Base-by-base conservation (phyloP, 768 basidiomycete species). In the Rubroboletus satanas region DNA sequence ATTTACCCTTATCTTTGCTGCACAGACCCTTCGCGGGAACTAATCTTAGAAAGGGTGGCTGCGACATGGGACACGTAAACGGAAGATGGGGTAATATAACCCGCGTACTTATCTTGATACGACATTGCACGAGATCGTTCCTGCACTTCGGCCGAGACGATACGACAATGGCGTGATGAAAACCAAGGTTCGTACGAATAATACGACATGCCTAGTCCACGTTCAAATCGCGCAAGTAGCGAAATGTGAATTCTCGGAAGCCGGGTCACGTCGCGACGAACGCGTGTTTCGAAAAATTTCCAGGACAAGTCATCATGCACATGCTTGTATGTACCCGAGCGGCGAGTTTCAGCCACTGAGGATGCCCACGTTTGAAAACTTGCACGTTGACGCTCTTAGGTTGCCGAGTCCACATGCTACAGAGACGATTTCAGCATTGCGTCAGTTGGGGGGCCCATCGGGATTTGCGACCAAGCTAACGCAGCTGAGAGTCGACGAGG, bases 231-330 rank as follows among this genome's bases (percentile, higher is more conserved):
- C 26, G 26, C 26, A 26, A 26, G 5, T 26, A 26, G 26, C 26
- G 26, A 26, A 39, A 18, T 18, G 44, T 2, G 15, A 45, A 31
- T 45, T 45, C 11, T 11, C n/a, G 41, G 36, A 44, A 31, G 38
- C 45, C 37, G 18, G 43, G 39, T 36, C 26, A 26, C 26, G 47
- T 58, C 28, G 50, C 17, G 39, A 32, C 8, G 37, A 52, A 54
- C 35, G 52, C 49, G 8, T 56, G 62, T 55, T 61, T 56, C 33
- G 51, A 45, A 26, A 26, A 26, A 45, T 32, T 56, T 55, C 21
- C 54, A 35, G 45, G 45, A 55, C 21, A 4, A 18, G 51, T 38
- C 36, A 17, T 45, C 7, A 0, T 39, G 21, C 21, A 21, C 21
- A 21, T 21, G 31, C n/a, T 44, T 35, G 32, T 49, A 5, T 14